Percentiles rank a stretch among this genome's conserved stretches.
These are phyloP conservation scores for Borovskyia barvae DNA, from an alignment of 208 protist species.

Conservation along the genomic window DNA sequence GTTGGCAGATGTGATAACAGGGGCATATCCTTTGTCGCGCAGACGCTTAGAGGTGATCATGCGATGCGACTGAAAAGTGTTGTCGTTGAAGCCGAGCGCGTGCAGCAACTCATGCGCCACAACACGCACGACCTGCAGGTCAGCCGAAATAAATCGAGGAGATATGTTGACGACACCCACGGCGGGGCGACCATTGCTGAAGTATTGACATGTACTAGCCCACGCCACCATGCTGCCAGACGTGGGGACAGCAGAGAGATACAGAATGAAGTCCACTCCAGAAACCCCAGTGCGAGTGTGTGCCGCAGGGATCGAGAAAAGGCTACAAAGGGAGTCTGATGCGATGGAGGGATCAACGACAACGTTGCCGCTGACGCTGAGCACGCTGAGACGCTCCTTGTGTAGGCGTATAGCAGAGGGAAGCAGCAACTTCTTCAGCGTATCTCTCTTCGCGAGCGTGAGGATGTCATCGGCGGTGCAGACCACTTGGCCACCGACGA, in stretches of 20 bases:
- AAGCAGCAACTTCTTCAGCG: slow-evolving; percentile 30
- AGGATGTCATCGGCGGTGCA: slow-evolving; percentile 37
- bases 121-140: slow-evolving; percentile 12
- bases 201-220: slow-evolving; percentile 39
- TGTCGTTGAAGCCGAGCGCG: slow-evolving; percentile 67
- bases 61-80: slow-evolving; percentile 9
- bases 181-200: slow-evolving; percentile 21
- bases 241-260: slow-evolving; percentile 49
- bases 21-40: slow-evolving; percentile 30
- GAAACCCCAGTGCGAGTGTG: slow-evolving; percentile 44
- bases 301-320: slow-evolving; percentile 35
- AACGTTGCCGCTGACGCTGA: slow-evolving; percentile 7
- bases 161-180: slow-evolving; percentile 42
- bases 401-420: slow-evolving; percentile 48
- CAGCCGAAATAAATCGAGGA: slow-evolving; percentile 6
- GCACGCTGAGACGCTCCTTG: slow-evolving; percentile 40
- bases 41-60: slow-evolving; percentile 14
- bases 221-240: slow-evolving; percentile 26
- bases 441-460: slow-evolving; percentile 26
- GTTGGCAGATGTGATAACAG: slow-evolving; percentile 28
- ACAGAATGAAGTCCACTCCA: slow-evolving; percentile 61
- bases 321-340: slow-evolving; percentile 12
- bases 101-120: slow-evolving; percentile 83
- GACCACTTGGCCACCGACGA: slow-evolving; percentile 10
- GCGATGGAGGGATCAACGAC: slow-evolving; percentile 5